Evolutionary conservation across 2,329 filamentous ascomycete genomes (phyloP), one percentile per base, ranked within the genome.

Genomic region (Fusarium phyllophilum): DNA sequence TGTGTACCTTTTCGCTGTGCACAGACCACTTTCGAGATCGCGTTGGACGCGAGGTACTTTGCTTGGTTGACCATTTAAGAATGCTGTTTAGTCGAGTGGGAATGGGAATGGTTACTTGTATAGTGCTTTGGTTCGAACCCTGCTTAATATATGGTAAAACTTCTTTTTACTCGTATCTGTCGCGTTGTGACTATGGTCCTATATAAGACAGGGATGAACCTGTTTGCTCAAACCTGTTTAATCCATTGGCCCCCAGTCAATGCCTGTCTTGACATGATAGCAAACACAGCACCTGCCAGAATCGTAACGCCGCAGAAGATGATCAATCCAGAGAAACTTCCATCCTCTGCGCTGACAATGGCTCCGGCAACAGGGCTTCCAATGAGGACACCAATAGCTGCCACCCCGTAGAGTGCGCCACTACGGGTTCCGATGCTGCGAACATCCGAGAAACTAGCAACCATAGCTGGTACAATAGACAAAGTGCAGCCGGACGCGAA

Each of bases 401-500:
- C 26, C 8, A 73, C 42, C 1, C 67, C 63, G 6, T 71, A 79
- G 11, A 73, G 55, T 0, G 72, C 52, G 1, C 89, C 89, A 2
- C 84, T 88, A 4, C 89, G 83, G 0, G 87, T 82, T 0, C 89
- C 90, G 5, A 91, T 86, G 69, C 89, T 84, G 2, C 84, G 81
- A 36, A 89, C 82, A 44, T 88, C 86, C 0, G 86, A 88, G 55
- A 91, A 88, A 57, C 90, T 87, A 1, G 81, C 81, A 5, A 82
- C 70, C 17, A 82, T 75, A 1, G 79, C 79, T 0, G 82, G 79
- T 1, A 76, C 72, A 1, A 84, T 75, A 1, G 78, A 75, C 6
- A 83, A 77, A 24, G 78, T 80, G 0, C 80, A 80, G 5, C 83
- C 82, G 0, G 83, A 84, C 3, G 77, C 73, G n/a, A 84, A 78